A percentile compares a stretch with the other conserved stretches of the same genome.
Evolutionary conservation across 1,284 basidiomycete species (phyloP).

Genomic region (Fomitiporia mediterranea): DNA sequence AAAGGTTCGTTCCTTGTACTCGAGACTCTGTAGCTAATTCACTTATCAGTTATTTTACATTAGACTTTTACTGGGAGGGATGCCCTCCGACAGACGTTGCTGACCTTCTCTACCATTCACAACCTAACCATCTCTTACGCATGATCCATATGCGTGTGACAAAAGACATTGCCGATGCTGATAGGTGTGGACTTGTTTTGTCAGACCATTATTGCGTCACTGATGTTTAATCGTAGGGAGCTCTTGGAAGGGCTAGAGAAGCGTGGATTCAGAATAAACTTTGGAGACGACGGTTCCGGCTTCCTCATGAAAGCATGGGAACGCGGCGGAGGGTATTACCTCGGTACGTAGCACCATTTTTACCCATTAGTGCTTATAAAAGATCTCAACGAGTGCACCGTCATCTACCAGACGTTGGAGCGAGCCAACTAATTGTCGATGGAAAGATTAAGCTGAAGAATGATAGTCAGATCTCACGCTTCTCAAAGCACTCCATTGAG

Average conservation of each 20-base stretch:
- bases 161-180: conserved; percentile 45
- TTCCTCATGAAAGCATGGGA: conserved; percentile 39
- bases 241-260: conserved; percentile 50
- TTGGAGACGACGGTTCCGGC: conserved; percentile 52
- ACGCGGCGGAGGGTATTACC: conserved; percentile 40
- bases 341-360: conserved; percentile 29
- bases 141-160: conserved; percentile 44
- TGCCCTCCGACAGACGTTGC: conserved; percentile 45
- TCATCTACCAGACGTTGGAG: conserved; percentile 47
- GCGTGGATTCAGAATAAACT: conserved; percentile 55
- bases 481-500: conserved; percentile 50
- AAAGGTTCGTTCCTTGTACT: conserved; percentile 22
- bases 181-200: conserved; percentile 38
- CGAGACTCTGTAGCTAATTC: background rate
- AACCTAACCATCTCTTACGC: conserved; percentile 37
- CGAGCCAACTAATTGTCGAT: conserved; percentile 59
- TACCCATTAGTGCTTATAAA: background rate
- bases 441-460: conserved; percentile 74
- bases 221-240: conserved; percentile 34
- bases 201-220: conserved; percentile 3
- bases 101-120: conserved; percentile 45
- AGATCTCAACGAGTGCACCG: background rate
- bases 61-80: conserved; percentile 48
- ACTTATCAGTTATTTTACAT: background rate
- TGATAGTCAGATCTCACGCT: conserved; percentile 49